phyloP scores from a whole-genome alignment of 2,329 filamentous ascomycete genomes.

The Xylaria sp. region DNA sequence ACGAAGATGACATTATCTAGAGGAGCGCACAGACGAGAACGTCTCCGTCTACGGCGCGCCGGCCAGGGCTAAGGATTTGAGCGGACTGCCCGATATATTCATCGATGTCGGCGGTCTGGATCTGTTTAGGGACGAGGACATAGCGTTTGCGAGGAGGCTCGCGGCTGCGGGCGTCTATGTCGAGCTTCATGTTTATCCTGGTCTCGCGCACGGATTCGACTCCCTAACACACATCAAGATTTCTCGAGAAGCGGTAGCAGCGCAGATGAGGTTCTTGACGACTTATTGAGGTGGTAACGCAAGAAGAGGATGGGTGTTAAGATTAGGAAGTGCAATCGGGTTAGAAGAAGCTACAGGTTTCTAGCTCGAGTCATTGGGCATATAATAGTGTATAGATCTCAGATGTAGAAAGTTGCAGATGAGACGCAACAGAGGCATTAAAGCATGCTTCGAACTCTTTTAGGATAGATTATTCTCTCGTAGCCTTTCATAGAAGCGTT shows the following conservation, averaged over 20 bases:
- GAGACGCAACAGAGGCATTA: neutral
- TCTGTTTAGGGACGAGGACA: conserved; percentile 44
- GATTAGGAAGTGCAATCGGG: too few relatives aligned
- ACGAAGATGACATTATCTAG: conserved; percentile 9
- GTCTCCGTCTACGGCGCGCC: conserved; percentile 37
- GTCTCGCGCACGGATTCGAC: conserved; percentile 41
- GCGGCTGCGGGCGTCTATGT: conserved; percentile 41
- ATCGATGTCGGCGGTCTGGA: conserved; percentile 47
- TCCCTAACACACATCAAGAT: conserved; percentile 3
- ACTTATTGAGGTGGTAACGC: conserved; percentile 22
- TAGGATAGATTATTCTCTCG: neutral
- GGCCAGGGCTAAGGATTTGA: conserved; percentile 42
- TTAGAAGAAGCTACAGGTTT: neutral
- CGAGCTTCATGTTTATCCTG: conserved; percentile 47
- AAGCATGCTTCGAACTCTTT: neutral
- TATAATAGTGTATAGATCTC: neutral
- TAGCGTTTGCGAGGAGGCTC: conserved; percentile 42
- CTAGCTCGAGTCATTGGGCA: neutral
- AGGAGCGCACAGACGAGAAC: conserved; percentile 37
- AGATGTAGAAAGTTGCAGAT: neutral
- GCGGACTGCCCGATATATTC: conserved; percentile 44
- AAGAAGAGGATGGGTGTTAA: neutral
- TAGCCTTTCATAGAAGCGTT: conserved; percentile 1
- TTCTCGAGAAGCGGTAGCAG: conserved; percentile 5
- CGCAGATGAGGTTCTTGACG: conserved; percentile 26